Evolutionary conservation across 352 stramenopile genomes (phyloP).

Genomic region (Phytophthora quininea): DNA sequence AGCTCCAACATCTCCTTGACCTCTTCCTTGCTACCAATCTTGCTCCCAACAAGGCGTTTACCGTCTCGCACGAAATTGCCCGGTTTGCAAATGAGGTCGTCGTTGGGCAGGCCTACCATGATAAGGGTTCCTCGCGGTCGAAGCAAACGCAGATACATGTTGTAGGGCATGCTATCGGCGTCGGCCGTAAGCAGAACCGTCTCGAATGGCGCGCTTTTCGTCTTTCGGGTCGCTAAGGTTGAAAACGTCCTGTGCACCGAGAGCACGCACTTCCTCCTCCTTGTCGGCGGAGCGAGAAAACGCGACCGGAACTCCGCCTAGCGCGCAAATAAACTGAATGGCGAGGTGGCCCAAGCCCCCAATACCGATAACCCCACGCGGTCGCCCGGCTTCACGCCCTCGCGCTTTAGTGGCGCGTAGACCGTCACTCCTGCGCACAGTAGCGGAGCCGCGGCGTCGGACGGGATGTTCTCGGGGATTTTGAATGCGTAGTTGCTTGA

Average conservation of each 20-base stretch:
- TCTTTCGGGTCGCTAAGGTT: conserved; percentile 35
- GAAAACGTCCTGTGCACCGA: conserved; percentile 63
- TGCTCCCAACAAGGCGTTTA: conserved; percentile 50
- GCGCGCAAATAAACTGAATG: conserved; percentile 72
- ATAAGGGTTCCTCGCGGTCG: conserved; percentile 55
- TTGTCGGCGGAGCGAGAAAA: conserved; percentile 8
- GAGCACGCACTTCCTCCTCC: conserved; percentile 46
- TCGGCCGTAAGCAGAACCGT: conserved; percentile 72
- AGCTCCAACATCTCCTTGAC: conserved; percentile 85
- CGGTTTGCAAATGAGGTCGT: conserved; percentile 43
- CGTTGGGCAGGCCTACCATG: conserved; percentile 61
- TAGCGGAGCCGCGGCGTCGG: conserved; percentile 12
- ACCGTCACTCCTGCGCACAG: conserved; percentile 18
- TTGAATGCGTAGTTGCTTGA: conserved; percentile 61
- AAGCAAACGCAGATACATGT: conserved; percentile 56
- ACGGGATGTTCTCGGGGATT: conserved; percentile 15
- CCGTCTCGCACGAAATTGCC: conserved; percentile 44
- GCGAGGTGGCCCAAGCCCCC: conserved; percentile 80
- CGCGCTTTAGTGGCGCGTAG: conserved; percentile 13
- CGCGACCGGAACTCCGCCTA: conserved; percentile 55
- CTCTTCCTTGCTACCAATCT: conserved; percentile 72
- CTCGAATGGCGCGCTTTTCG: conserved; percentile 42
- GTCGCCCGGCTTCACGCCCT: conserved; percentile 24
- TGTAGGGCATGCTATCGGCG: conserved; percentile 45
- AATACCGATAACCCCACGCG: conserved; percentile 78